phyloP scores from a whole-genome alignment of 192 early-diverging fungal genomes.

The Hyaloraphidium curvatum region DNA sequence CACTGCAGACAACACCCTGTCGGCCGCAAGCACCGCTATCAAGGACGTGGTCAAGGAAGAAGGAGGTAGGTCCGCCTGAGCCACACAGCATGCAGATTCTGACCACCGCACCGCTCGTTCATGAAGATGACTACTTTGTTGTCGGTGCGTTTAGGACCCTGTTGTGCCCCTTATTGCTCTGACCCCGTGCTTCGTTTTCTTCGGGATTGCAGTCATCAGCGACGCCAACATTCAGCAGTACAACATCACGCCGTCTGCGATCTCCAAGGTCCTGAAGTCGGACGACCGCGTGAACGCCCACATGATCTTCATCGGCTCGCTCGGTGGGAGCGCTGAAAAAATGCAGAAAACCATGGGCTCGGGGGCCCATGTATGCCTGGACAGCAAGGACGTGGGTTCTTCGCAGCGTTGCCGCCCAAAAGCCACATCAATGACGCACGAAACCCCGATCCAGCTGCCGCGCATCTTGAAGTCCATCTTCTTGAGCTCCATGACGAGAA shows the following conservation, averaged over 20 bases:
- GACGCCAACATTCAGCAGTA: conserved; percentile 67
- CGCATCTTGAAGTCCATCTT: conserved; percentile 40
- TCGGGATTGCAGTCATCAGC: conserved; percentile 51
- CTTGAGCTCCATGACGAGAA: conserved; percentile 36
- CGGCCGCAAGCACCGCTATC: conserved; percentile 39
- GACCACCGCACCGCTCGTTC: too few species aligned
- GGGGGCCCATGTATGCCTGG: conserved; percentile 33
- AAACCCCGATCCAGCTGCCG: too few species aligned
- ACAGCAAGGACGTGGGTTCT: conserved; percentile 27
- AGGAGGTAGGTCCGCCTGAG: conserved; percentile 10
- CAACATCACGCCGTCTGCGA: conserved; percentile 37
- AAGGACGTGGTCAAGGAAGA: conserved; percentile 48
- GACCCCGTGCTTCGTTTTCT: too few species aligned
- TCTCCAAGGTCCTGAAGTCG: conserved; percentile 28
- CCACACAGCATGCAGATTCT: neutral
- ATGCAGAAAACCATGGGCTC: conserved; percentile 27
- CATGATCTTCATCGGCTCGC: conserved; percentile 63
- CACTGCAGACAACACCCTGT: conserved; percentile 44
- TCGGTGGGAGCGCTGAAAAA: conserved; percentile 50
- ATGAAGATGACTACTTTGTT: neutral
- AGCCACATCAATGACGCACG: too few species aligned
- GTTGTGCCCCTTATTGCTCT: too few species aligned
- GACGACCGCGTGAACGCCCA: conserved; percentile 50
- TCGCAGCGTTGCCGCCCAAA: too few species aligned
- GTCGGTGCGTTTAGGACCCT: too few species aligned